Conservation (phyloP, 805 yeast species). For the Nematodospora valgi region DNA sequence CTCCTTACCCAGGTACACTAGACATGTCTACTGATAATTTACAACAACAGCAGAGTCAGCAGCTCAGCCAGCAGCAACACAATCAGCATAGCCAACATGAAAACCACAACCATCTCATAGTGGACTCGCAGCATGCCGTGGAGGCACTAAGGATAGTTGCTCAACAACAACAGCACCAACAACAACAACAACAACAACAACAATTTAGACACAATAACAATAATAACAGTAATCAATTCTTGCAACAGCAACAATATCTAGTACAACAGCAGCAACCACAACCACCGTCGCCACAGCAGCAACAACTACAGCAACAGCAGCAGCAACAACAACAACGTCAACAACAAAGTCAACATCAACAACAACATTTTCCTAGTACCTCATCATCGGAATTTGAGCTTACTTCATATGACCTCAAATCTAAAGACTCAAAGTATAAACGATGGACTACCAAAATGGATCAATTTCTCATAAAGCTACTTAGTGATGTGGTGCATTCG, state of each 20-base stretch:
- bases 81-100: too few species aligned
- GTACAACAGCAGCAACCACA: constrained; percentile 12
- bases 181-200: constrained; percentile 6
- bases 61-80: too few species aligned
- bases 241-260: constrained; percentile 12
- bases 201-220: background rate
- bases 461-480: constrained; percentile 26
- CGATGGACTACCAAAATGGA: constrained; percentile 40
- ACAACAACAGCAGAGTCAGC: too few species aligned
- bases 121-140: constrained; percentile 16
- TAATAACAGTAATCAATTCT: constrained; percentile 1
- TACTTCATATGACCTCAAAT: constrained; percentile 29
- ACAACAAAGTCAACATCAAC: constrained; percentile 11
- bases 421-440: constrained; percentile 33
- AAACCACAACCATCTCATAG: constrained; percentile 4
- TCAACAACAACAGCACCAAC: constrained; percentile 12
- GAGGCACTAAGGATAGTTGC: constrained; percentile 21
- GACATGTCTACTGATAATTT: too few species aligned
- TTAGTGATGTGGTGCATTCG: constrained; percentile 35
- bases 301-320: constrained; percentile 11
- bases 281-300: constrained; percentile 11
- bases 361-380: constrained; percentile 5
- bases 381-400: too few species aligned
- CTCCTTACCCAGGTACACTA: too few species aligned
- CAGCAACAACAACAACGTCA: constrained; percentile 8